A percentile compares a stretch with the other conserved stretches of the same genome.
These are phyloP conservation scores for Kazachstania kunashirensis DNA, from an alignment of 805 yeast species.

Conservation along the genomic window DNA sequence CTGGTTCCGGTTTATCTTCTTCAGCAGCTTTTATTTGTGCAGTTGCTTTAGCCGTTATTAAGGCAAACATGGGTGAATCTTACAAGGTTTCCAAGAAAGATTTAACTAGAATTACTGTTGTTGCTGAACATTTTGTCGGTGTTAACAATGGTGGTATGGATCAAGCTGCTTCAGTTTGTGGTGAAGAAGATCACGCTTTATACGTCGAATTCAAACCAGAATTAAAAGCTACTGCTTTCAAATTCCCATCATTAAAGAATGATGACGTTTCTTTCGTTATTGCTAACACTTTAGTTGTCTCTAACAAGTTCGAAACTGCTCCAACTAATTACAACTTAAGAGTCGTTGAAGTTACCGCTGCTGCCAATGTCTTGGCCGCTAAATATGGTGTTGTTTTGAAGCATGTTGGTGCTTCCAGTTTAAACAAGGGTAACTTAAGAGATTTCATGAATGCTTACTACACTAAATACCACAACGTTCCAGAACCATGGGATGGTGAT, in stretches of 20 bases:
- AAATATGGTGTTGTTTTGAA: slow-evolving; percentile 35
- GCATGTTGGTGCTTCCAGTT: slow-evolving; percentile 34
- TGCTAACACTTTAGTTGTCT: slow-evolving; percentile 51
- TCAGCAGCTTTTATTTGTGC: slow-evolving; percentile 66
- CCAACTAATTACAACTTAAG: slow-evolving; percentile 61
- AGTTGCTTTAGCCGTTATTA: slow-evolving; percentile 47
- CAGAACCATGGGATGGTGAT: slow-evolving; percentile 39
- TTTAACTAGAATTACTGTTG: slow-evolving; percentile 50
- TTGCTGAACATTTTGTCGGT: slow-evolving; percentile 62
- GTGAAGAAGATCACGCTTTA: slow-evolving; percentile 47
- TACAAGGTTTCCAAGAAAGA: slow-evolving; percentile 38
- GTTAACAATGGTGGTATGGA: slow-evolving; percentile 78
- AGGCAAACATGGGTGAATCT: slow-evolving; percentile 38
- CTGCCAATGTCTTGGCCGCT: slow-evolving; percentile 49
- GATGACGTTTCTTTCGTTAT: slow-evolving; percentile 43
- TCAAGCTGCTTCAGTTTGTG: slow-evolving; percentile 62
- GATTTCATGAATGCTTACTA: slow-evolving; percentile 51
- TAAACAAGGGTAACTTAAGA: slow-evolving; percentile 45
- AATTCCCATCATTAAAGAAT: slow-evolving; percentile 40
- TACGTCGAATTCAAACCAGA: slow-evolving; percentile 53
- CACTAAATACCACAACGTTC: slow-evolving; percentile 17
- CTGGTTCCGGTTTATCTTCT: slow-evolving; percentile 63
- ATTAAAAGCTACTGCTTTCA: slow-evolving; percentile 44
- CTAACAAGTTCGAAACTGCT: slow-evolving; percentile 62
- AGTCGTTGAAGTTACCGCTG: slow-evolving; percentile 63